Conservation (phyloP, 805 yeast genomes). For the Candida sakaeoensis region DNA sequence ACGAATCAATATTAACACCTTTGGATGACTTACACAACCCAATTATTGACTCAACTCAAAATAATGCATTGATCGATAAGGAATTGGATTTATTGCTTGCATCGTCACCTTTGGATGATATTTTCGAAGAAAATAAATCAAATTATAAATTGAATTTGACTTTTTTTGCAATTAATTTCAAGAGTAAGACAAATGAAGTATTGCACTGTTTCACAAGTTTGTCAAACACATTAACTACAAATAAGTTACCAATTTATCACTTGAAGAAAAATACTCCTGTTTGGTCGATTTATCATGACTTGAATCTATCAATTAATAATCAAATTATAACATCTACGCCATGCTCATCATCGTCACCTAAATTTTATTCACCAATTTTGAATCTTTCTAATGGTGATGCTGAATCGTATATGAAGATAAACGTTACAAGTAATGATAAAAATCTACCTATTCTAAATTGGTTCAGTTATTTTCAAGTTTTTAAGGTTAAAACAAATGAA, state of each 20-base stretch:
- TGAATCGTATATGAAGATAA: slow-evolving; percentile 21
- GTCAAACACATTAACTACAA: neutral
- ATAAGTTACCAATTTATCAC: neutral
- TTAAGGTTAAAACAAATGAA: slow-evolving; percentile 6
- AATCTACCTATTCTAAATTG: slow-evolving; percentile 20
- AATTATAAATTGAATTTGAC: slow-evolving; percentile 7
- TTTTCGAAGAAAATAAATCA: neutral
- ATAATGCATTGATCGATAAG: slow-evolving; percentile 25
- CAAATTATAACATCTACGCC: slow-evolving; percentile 13
- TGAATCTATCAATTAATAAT: slow-evolving; percentile 13
- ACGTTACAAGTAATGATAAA: slow-evolving; percentile 10
- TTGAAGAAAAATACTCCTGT: slow-evolving; percentile 13
- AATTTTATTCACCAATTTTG: slow-evolving; percentile 10
- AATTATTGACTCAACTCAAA: slow-evolving; percentile 17
- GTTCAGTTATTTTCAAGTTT: slow-evolving; percentile 21
- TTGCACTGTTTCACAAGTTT: slow-evolving; percentile 6
- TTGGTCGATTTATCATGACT: slow-evolving; percentile 18
- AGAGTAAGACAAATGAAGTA: slow-evolving; percentile 4
- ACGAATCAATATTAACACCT: slow-evolving; percentile 26
- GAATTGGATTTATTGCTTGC: slow-evolving; percentile 28
- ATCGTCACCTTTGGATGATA: slow-evolving; percentile 20
- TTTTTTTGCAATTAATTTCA: slow-evolving; percentile 10
- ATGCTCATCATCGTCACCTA: slow-evolving; percentile 14
- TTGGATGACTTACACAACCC: slow-evolving; percentile 21
- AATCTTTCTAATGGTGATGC: slow-evolving; percentile 20